Evolutionary conservation across 768 basidiomycete genomes (phyloP), one percentile per base, ranked within the genome.

Genomic region (Phlebiopsis gigantea): DNA sequence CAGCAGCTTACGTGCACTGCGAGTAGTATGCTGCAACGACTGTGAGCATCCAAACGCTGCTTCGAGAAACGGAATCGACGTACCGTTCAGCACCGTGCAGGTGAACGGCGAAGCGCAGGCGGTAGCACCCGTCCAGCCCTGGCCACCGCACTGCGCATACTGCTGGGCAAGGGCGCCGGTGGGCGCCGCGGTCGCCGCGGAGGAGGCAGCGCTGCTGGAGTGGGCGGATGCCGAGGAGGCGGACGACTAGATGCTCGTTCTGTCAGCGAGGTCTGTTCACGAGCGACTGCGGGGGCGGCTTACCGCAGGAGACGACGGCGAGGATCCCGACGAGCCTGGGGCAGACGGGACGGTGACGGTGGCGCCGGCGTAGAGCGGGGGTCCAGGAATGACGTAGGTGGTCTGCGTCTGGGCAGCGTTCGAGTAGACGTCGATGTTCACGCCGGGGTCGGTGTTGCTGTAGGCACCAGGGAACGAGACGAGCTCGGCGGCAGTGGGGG

Each of bases 301-400:
- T 19, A 46, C 26, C 9, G 53, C 34, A n/a, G 19, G 28, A n/a
- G 54, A 22, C 14, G 39, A 44, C 14, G 50, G 56, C 53, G 46
- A 44, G 14, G 64, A 57, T n/a, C n/a, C n/a, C n/a, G n/a, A n/a
- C n/a, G n/a, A n/a, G n/a, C n/a, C n/a, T n/a, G 63, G 57, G 3
- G 51, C 19, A 19, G 62, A 57, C 15, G 62, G 44, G 29, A 55
- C 46, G 8, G 55, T 19, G 47, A 53, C 51, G 19, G 52, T 41
- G 52, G 52, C 57, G 49, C 56, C 44, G 62, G 58, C 68, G 62
- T 69, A 69, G 46, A 69, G 66, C 30, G 68, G 66, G 21, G 68
- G 68, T 21, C 74, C 75, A 48, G 74, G 76, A 60, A 77, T 77
- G 29, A 66, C 63, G 67, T 77, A 77, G 51, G 66, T 74, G 26